phyloP scores from a whole-genome alignment of 139 green algal genomes.

The Microglena sp. region DNA sequence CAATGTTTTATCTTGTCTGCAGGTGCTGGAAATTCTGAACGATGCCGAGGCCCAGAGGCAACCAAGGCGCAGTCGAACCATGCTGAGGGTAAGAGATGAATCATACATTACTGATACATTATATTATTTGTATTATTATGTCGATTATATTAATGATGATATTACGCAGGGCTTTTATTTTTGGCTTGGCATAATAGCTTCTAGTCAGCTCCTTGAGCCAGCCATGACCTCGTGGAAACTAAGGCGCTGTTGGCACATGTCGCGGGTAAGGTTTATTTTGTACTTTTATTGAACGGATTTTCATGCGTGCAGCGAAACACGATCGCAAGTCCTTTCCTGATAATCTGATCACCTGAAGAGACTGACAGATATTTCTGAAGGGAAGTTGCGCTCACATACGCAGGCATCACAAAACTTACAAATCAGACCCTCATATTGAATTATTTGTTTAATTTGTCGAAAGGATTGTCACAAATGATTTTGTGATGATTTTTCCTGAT shows the following conservation, averaged over 20 bases:
- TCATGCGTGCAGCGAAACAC: too few species aligned
- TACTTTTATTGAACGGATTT: too few species aligned
- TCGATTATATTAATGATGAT: neutral
- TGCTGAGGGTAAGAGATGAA: conserved; percentile 33
- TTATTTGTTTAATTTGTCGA: conserved; percentile 85
- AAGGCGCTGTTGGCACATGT: too few species aligned
- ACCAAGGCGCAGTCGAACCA: conserved; percentile 46
- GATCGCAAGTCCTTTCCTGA: too few species aligned
- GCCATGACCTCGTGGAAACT: too few species aligned
- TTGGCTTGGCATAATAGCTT: too few species aligned
- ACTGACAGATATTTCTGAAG: too few species aligned
- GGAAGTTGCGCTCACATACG: neutral
- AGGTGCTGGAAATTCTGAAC: conserved; percentile 73
- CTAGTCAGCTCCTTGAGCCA: too few species aligned
- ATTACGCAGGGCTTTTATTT: too few species aligned
- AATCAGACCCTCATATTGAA: conserved; percentile 20
- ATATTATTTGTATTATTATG: neutral
- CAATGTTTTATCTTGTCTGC: neutral
- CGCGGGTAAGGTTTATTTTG: too few species aligned
- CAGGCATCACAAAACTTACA: neutral
- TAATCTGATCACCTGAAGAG: too few species aligned
- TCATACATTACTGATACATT: neutral
- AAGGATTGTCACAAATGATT: too few species aligned
- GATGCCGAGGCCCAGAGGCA: conserved; percentile 46
- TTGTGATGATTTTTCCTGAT: neutral